These are phyloP conservation scores for Theileria orientalis DNA, from an alignment of 169 alveolate genomes.

Conservation along the genomic window DNA sequence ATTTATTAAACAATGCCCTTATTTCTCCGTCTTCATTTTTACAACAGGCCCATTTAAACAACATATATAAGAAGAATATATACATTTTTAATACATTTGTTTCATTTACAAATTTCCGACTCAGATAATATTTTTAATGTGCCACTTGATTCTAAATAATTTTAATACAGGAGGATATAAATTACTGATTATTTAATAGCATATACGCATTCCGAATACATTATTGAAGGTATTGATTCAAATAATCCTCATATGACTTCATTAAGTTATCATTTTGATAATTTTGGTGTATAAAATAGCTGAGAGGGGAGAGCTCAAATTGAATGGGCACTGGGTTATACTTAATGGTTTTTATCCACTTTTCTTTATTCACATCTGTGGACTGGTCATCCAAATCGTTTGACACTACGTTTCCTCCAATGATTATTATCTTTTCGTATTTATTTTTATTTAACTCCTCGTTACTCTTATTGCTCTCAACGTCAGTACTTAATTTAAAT, in stretches of 20 bases:
- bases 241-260: not conserved
- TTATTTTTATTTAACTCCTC: constrained; percentile 4
- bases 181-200: not conserved
- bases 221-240: not conserved
- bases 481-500: not conserved
- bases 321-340: constrained; percentile 56
- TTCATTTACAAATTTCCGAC: too few relatives aligned
- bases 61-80: too few relatives aligned
- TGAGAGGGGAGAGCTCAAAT: constrained; percentile 46
- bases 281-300: constrained; percentile 29
- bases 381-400: not conserved
- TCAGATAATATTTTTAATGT: too few relatives aligned
- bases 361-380: too few relatives aligned
- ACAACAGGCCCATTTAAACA: too few relatives aligned
- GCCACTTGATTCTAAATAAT: too few relatives aligned
- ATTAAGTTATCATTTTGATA: not conserved
- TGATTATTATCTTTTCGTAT: constrained; percentile 15
- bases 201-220: not conserved
- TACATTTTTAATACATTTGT: too few relatives aligned
- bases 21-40: too few relatives aligned
- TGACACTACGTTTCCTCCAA: constrained; percentile 49
- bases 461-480: not conserved
- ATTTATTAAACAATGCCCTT: too few relatives aligned
- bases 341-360: constrained; percentile 51
- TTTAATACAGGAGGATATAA: constrained; percentile 5